Percentiles rank a stretch among this genome's conserved stretches.
phyloP scores from a whole-genome alignment of 176 grass and related monocot species.

The maize (Zea mays) region Zm-B73-REFERENCE-NAM-5.0 NC_050102.1:111176501-111177000 shows the following conservation, averaged over 20 bases:
- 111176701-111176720: neutral
- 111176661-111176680: neutral
- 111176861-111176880: neutral
- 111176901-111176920: neutral
- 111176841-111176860: slow-evolving; percentile 7
- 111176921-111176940: neutral
- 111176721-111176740: neutral
- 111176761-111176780: neutral
- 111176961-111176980: neutral
- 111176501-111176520: slow-evolving; percentile 44
- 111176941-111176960: neutral
- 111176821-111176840: slow-evolving; percentile 15
- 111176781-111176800: slow-evolving; percentile 4
- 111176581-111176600: slow-evolving; percentile 57
- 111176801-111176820: slow-evolving; percentile 4
- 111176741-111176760: slow-evolving; percentile 6
- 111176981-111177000: slow-evolving; percentile 1
- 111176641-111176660: slow-evolving; percentile 16
- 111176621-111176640: slow-evolving; percentile 12
- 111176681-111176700: neutral
- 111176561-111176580: slow-evolving; percentile 56
- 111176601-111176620: slow-evolving; percentile 39
- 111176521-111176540: slow-evolving; percentile 61
- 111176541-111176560: slow-evolving; percentile 56
- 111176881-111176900: slow-evolving; percentile 16